Evolutionary conservation across 176 grass and related monocot species (phyloP).

Genomic region (Alopecurus myosuroides): DNA sequence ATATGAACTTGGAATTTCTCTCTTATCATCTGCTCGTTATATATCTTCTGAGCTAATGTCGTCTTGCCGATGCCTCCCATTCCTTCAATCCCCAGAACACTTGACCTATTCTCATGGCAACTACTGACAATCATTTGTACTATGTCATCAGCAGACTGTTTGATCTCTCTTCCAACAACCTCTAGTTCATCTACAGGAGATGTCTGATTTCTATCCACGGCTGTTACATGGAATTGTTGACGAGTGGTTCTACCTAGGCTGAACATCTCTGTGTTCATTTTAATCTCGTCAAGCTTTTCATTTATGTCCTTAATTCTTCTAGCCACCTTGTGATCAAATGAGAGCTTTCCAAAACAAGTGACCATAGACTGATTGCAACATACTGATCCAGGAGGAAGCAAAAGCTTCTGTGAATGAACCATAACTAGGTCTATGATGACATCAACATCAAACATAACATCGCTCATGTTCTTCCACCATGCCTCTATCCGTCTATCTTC

Average conservation of each 20-base stretch:
- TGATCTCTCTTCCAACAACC: constrained; percentile 20
- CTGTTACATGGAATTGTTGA: neutral
- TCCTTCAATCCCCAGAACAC: neutral
- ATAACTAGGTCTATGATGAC: constrained; percentile 25
- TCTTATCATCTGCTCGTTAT: constrained; percentile 10
- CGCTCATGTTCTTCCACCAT: constrained; percentile 24
- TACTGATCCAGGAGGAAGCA: neutral
- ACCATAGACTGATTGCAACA: neutral
- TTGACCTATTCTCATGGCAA: neutral
- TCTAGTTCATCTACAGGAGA: constrained; percentile 25
- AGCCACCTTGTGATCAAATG: neutral
- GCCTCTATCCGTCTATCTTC: neutral
- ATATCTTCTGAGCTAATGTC: constrained; percentile 39
- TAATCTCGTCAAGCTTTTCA: neutral
- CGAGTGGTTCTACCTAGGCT: neutral
- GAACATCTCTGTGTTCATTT: neutral
- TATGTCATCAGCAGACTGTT: neutral
- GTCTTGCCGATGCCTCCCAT: too few relatives aligned
- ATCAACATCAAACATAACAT: constrained; percentile 27
- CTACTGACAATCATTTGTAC: neutral
- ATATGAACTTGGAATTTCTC: constrained; percentile 11
- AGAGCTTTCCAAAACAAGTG: neutral
- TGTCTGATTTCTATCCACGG: neutral
- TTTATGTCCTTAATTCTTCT: constrained; percentile 25
- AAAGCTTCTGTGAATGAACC: neutral